Evolutionary conservation across 305 asterid species (phyloP), one percentile per base, ranked within the genome.

Genomic region (Solanum chacoense): DNA sequence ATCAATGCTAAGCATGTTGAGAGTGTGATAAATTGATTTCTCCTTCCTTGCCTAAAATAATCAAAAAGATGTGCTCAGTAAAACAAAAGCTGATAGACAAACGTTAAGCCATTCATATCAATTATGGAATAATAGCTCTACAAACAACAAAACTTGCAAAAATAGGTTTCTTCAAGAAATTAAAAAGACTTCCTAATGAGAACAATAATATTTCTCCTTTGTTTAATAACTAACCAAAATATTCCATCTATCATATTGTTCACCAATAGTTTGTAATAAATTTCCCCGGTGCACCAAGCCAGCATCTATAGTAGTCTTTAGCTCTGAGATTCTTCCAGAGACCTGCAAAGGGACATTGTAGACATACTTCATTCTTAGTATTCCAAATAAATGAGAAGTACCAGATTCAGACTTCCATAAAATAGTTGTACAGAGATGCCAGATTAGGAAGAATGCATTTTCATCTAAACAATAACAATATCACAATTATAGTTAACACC

Each of bases 1-100:
- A 85, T 95, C 99, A 91, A 95, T 93, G 93, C 99, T 96, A 88
- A 96, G 98, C 99, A 95, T 96, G 92, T 95, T 96, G 87, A 96
- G 96, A 40, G 98, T 96, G 89, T 96, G 99, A 91, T 96, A 96
- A 83, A 98, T 93, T 88, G 98, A 94, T 91, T 96, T 98, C 93
- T 98, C 99, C 93, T 93, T 98, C 95, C 93, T 93, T 92, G 90
- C 98, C 99, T 98, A 90, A 63, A 92, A 88, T 85, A 93, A 87
- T 83, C 87, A 90, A 90, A 84, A 89, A 73, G 26, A 76, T 87
- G 88, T 69, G 81, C 63, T 91, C 80, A 34, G 91, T 79, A 38
- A 37, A 29, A n/a, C 42, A 12, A 78, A 24, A 22, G 16, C 76
- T 80, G 65, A 79, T 24, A 38, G 65, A 40, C 85, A 79, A 81